These are phyloP conservation scores for Tolypocladium ovalisporum DNA, from an alignment of 2,329 filamentous ascomycete genomes.

Conservation along the genomic window DNA sequence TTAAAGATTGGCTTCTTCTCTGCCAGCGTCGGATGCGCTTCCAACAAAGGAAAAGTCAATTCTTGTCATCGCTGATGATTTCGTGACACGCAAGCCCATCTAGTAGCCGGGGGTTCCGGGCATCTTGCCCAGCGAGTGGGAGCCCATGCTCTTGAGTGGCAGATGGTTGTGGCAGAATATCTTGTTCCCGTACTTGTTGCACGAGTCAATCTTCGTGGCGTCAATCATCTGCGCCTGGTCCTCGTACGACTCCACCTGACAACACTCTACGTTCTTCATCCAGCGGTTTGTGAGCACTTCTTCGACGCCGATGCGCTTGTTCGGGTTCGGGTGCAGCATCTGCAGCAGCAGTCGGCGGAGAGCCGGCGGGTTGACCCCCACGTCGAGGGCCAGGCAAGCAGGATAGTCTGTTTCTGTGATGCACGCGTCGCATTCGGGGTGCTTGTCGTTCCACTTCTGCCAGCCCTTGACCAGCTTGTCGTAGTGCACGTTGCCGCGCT, in stretches of 20 bases:
- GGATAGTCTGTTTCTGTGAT: slow-evolving; percentile 54
- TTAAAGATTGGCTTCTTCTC: background rate
- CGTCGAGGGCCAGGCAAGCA: slow-evolving; percentile 53
- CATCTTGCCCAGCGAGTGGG: slow-evolving; percentile 43
- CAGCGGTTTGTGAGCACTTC: slow-evolving; percentile 62
- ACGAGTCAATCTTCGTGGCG: slow-evolving; percentile 42
- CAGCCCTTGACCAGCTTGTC: slow-evolving; percentile 55
- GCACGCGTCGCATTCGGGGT: slow-evolving; percentile 25
- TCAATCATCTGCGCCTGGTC: slow-evolving; percentile 52
- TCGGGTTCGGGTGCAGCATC: slow-evolving; percentile 75
- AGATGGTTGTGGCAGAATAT: slow-evolving; percentile 51
- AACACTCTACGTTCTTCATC: slow-evolving; percentile 68
- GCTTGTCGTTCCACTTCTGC: slow-evolving; percentile 53
- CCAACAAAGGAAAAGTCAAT: background rate
- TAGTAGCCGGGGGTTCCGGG: slow-evolving; percentile 45
- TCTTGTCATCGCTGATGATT: background rate
- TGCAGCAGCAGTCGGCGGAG: slow-evolving; percentile 61
- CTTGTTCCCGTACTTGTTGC: slow-evolving; percentile 28
- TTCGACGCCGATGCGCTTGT: slow-evolving; percentile 56
- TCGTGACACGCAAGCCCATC: background rate
- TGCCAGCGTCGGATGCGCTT: background rate
- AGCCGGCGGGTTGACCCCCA: slow-evolving; percentile 51
- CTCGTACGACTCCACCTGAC: slow-evolving; percentile 60
- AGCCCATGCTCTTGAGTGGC: slow-evolving; percentile 32
- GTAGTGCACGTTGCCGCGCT: slow-evolving; percentile 46